A percentile compares a stretch with the other conserved stretches of the same genome.
phyloP scores from a whole-genome alignment of 2,329 filamentous ascomycete species.

The Cercospora sesami region DNA sequence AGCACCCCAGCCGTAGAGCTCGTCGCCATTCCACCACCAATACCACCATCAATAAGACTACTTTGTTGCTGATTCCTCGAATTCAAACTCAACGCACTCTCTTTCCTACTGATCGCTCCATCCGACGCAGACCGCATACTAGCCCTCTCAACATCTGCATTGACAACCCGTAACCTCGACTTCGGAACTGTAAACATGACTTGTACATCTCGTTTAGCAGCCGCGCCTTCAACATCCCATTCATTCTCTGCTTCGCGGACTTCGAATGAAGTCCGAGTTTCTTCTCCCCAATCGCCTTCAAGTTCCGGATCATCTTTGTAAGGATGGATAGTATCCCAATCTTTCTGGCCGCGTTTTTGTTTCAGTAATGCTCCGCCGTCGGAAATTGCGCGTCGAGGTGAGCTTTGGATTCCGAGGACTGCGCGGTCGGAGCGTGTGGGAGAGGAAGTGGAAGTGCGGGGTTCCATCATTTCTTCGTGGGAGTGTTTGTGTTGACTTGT shows the following conservation, averaged over 20 bases:
- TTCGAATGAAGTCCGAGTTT: conserved; percentile 25
- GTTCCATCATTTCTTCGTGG: conserved; percentile 16
- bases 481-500: conserved; percentile 25
- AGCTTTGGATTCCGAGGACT: background rate
- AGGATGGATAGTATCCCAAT: conserved; percentile 34
- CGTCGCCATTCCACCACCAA: background rate
- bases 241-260: conserved; percentile 44
- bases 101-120: conserved; percentile 28
- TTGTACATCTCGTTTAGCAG: conserved; percentile 50
- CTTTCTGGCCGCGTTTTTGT: conserved; percentile 45
- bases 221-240: conserved; percentile 54
- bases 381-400: conserved; percentile 46
- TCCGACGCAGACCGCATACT: conserved; percentile 41
- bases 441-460: conserved; percentile 29
- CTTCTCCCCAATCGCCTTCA: conserved; percentile 41
- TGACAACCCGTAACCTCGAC: conserved; percentile 84
- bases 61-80: background rate
- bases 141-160: conserved; percentile 60
- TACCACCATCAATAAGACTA: background rate
- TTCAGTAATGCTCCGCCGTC: conserved; percentile 46
- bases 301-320: conserved; percentile 38
- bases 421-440: conserved; percentile 22
- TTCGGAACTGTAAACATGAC: conserved; percentile 91
- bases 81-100: conserved; percentile 18
- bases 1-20: conserved; percentile 8